Base-by-base conservation (phyloP, 1,284 basidiomycete genomes). In the Testicularia cyperi region DNA sequence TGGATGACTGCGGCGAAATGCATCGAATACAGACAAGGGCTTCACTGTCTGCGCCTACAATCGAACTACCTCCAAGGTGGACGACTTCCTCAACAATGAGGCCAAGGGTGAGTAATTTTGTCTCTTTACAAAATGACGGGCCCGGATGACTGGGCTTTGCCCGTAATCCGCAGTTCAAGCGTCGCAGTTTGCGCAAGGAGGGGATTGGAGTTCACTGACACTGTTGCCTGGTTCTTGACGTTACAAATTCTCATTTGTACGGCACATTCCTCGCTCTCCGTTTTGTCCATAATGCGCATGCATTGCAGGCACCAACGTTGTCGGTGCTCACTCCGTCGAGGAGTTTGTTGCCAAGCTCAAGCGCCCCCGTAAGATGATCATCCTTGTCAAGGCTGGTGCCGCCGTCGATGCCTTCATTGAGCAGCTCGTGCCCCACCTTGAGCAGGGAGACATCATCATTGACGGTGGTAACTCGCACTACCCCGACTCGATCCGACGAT, bases 391-490 rank as follows among this genome's bases (percentile, higher is more conserved):
- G 80, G 82, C 82, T 65, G 82, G 82, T 65, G 67, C 80, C 64
- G 82, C 82, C 68, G 82, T 83, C 56, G 82, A 83, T 77, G 78
- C 80, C 73, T 83, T 83, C 72, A 83, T 83, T 65, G 72, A 77
- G 38, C 81, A 81, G 75, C 80, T 83, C 68, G 75, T 79, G 52
- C 82, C 82, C 37, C 77, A 79, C 79, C 80, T 83, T 65, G 82
- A 83, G 78, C 80, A 83, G 80, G 82, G 82, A 51, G 82, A 97
- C 80, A 97, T 99, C 82, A 85, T 99, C 82, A 97, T 98, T 73
- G 95, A 98, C 79, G 95, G 95, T 75, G 94, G 95, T 76, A 99
- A 99, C 83, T 97, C 92, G 46, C 92, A 98, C 82, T 99, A 90
- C 82, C 94, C 95, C 62, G 95, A 99, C 80, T 88, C 91, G 42